These are phyloP conservation scores for Fusarium sp. DNA, from an alignment of 2,329 filamentous ascomycete species.

Conservation along the genomic window DNA sequence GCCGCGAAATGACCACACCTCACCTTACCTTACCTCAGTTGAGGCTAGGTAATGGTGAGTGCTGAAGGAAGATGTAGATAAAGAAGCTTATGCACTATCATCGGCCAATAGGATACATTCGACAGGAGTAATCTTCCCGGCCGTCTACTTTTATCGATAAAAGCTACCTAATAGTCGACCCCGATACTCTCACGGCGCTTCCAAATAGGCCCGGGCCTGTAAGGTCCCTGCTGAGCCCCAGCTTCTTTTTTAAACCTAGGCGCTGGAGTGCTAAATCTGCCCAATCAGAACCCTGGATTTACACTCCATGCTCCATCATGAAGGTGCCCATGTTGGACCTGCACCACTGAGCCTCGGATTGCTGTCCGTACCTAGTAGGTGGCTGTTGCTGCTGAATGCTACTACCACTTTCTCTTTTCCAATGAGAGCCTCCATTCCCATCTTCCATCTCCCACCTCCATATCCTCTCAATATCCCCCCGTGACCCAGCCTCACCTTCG, in stretches of 20 bases:
- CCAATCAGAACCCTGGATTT: constrained; percentile 22
- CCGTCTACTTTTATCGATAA: background rate
- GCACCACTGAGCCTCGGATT: constrained; percentile 33
- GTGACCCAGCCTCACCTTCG: constrained; percentile 18
- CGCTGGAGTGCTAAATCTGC: constrained; percentile 8
- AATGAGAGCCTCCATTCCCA: constrained; percentile 29
- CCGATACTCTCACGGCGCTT: constrained; percentile 16
- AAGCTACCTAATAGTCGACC: background rate
- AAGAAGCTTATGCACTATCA: background rate
- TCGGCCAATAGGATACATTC: background rate
- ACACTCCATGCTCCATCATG: constrained; percentile 33
- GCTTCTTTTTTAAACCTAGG: constrained; percentile 17
- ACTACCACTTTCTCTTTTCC: constrained; percentile 31
- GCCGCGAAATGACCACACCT: constrained; percentile 36
- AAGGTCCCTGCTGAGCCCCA: constrained; percentile 16
- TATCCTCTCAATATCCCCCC: constrained; percentile 7
- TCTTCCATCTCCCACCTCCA: constrained; percentile 28
- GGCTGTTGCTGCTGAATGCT: constrained; percentile 17
- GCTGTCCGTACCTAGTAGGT: constrained; percentile 22
- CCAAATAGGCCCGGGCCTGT: constrained; percentile 1
- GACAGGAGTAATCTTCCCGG: background rate
- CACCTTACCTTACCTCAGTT: background rate
- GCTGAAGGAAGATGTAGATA: background rate
- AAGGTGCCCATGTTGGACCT: constrained; percentile 18
- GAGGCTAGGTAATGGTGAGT: background rate